Percentiles rank a stretch among this genome's conserved stretches.
phyloP scores from a whole-genome alignment of 345 rosid genomes.

The sweet orange (Citrus sinensis) region DVS_A1.0 CM039162.1:7402501-7403000 shows the following conservation, averaged over 20 bases:
- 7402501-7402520: not conserved
- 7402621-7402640: not conserved
- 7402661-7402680: not conserved
- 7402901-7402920: not conserved
- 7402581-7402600: not conserved
- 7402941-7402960: not conserved
- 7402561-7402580: not conserved
- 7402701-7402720: no score
- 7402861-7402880: not conserved
- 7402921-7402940: not conserved
- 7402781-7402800: not conserved
- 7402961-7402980: not conserved
- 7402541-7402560: not conserved
- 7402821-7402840: not conserved
- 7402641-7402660: not conserved
- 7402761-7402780: not conserved
- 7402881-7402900: not conserved
- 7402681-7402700: not conserved
- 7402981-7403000: not conserved
- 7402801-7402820: not conserved
- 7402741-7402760: not conserved
- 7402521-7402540: not conserved
- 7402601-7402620: not conserved
- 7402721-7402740: not conserved
- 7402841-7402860: not conserved